Evolutionary conservation across 371 early-diverging fungal species (phyloP).

Genomic region (Conidiobolus incongruus): DNA sequence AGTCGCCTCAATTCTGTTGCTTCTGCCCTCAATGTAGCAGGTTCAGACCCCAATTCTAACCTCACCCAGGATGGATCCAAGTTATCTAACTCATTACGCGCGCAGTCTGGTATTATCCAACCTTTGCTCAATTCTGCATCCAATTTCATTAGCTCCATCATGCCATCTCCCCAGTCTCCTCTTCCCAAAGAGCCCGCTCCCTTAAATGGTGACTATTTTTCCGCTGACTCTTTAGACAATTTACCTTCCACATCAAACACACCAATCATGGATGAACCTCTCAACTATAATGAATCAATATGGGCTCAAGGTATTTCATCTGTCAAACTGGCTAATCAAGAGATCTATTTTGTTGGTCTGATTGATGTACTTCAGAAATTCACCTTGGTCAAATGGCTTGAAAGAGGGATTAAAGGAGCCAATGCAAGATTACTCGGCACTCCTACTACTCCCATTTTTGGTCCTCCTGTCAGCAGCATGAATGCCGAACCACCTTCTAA

Average conservation of each 20-base stretch:
- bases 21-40: too few relatives aligned
- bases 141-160: slow-evolving; percentile 1
- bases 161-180: background rate
- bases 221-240: background rate
- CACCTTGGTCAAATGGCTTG: slow-evolving; percentile 25
- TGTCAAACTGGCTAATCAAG: slow-evolving; percentile 7
- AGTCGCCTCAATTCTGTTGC: too few relatives aligned
- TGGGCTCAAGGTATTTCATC: slow-evolving; percentile 12
- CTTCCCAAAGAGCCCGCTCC: background rate
- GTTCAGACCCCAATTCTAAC: too few relatives aligned
- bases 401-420: slow-evolving; percentile 18
- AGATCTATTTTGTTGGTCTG: slow-evolving; percentile 27
- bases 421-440: slow-evolving; percentile 9
- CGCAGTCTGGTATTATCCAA: background rate
- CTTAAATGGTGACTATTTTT: background rate
- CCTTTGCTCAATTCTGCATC: slow-evolving; percentile 3
- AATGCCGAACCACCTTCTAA: too few relatives aligned
- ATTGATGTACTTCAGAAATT: slow-evolving; percentile 32
- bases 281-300: background rate
- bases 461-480: background rate
- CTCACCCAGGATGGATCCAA: too few relatives aligned
- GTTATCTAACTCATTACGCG: too few relatives aligned
- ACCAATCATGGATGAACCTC: background rate
- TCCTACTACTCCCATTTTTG: background rate
- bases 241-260: background rate